Percentiles rank a stretch among this genome's conserved stretches.
Evolutionary conservation across 768 basidiomycete genomes (phyloP).

Genomic region (Boletus rex-veris): DNA sequence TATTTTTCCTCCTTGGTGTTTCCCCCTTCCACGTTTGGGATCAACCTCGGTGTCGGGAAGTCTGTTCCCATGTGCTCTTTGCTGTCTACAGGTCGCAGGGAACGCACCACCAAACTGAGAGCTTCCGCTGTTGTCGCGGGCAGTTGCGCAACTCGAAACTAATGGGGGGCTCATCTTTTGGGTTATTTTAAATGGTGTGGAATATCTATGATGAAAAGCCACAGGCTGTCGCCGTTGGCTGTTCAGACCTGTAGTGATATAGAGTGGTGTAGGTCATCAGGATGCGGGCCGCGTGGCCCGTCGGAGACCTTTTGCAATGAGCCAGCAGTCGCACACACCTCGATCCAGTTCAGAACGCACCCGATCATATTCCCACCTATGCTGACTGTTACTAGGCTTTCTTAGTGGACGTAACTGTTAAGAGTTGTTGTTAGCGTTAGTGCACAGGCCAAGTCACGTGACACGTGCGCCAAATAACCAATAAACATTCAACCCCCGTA

Average conservation of each 20-base stretch:
- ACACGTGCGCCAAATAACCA: neutral
- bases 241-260: neutral
- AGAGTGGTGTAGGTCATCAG: too few species aligned
- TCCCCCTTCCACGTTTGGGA: neutral
- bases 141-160: neutral
- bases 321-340: too few species aligned
- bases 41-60: neutral
- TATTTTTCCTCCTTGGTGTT: neutral
- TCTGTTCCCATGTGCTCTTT: neutral
- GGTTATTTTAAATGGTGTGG: neutral
- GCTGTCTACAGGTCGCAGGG: neutral
- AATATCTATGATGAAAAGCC: neutral
- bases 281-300: too few species aligned
- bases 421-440: neutral
- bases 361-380: too few species aligned
- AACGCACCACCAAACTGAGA: neutral
- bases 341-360: too few species aligned
- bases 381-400: too few species aligned
- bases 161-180: neutral
- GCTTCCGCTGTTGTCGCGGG: neutral
- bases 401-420: too few species aligned
- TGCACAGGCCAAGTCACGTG: conserved; percentile 6
- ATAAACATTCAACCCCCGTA: too few species aligned
- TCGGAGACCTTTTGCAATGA: too few species aligned
- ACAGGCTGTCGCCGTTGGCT: neutral